Percentiles rank a stretch among this genome's conserved stretches.
Evolutionary conservation across 805 yeast species (phyloP).

Genomic region (Wickerhamiella shivajii): DNA sequence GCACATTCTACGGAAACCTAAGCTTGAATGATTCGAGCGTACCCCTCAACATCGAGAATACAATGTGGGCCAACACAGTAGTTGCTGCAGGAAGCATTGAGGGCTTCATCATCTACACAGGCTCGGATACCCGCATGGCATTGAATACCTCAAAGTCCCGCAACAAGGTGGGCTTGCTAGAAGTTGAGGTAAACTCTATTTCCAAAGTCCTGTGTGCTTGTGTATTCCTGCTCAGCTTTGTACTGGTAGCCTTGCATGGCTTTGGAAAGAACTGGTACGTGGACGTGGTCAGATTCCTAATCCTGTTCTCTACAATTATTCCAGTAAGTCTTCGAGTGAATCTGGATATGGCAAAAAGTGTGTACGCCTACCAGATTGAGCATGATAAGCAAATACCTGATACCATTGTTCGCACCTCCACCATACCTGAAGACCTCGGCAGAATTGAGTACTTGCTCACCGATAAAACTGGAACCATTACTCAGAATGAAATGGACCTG

Average conservation of each 20-base stretch:
- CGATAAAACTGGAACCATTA: conserved; percentile 94
- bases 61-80: conserved; percentile 97
- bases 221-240: conserved; percentile 64
- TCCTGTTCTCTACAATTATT: conserved; percentile 84
- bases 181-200: conserved; percentile 74
- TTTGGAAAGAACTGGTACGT: conserved; percentile 65
- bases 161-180: conserved; percentile 79
- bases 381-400: conserved; percentile 68
- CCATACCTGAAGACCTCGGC: conserved; percentile 96
- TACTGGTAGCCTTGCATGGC: conserved; percentile 69
- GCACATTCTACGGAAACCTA: conserved; percentile 63
- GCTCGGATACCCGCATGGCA: conserved; percentile 85
- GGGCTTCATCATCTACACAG: conserved; percentile 83
- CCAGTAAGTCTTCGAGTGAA: conserved; percentile 94
- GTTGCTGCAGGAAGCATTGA: conserved; percentile 85
- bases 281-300: conserved; percentile 78
- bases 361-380: conserved; percentile 89
- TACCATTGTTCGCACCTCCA: conserved; percentile 89
- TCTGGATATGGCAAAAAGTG: conserved; percentile 87
- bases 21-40: conserved; percentile 36
- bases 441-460: conserved; percentile 82
- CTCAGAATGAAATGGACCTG: conserved; percentile 96
- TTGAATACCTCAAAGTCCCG: conserved; percentile 82
- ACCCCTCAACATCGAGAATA: conserved; percentile 68
- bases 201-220: conserved; percentile 80